Base-by-base conservation (phyloP, 83 land plant genomes). In the Picea engelmannii region DNA sequence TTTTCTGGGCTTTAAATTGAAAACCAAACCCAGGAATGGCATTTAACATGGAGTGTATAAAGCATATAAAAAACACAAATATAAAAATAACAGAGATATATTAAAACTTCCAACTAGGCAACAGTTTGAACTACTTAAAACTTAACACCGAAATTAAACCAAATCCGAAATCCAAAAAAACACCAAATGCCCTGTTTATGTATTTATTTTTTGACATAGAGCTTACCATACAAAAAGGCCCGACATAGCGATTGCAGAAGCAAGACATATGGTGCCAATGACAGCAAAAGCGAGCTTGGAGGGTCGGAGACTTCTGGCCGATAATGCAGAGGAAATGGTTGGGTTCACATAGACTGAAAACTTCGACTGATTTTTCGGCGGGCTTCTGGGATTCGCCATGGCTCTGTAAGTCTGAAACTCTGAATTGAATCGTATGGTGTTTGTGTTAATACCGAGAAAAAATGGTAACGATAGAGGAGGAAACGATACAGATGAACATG, bases 291-390 rank as follows among this genome's bases (percentile, higher is more conserved):
- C 12, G 42, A 49, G 18, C 7, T 15, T 42, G 40, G 59, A 38
- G 4, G 78, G 78, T 49, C 27, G 24, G 12, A 75, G 59, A 49
- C 78, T 75, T 11, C 4, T n/a, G 4, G 78, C 59, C 24, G 59
- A 75, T 23, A 75, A 49, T 75, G 78, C 78, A n/a, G 40, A 38
- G 52, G 78, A 44, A 49, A 75, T 75, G n/a, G 59, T 49, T 4
- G 78, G 78, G 59, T 75, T 75, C 44, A 38, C 59, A 12, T 44
- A 75, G 1, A 47, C 78, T 47, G 23, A 38, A 49, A 75, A 75
- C 59, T 75, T 75, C 21, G 52, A 24, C 12, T 75, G 52, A 49
- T 42, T 23, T 44, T 47, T 75, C 5, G 44, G 25, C 6, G 52
- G 23, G 27, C 59, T 49, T 44, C 25, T 47, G 23, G 49, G 59